Conservation (phyloP, 169 alveolate genomes). For the Eimeria brunetti region DNA sequence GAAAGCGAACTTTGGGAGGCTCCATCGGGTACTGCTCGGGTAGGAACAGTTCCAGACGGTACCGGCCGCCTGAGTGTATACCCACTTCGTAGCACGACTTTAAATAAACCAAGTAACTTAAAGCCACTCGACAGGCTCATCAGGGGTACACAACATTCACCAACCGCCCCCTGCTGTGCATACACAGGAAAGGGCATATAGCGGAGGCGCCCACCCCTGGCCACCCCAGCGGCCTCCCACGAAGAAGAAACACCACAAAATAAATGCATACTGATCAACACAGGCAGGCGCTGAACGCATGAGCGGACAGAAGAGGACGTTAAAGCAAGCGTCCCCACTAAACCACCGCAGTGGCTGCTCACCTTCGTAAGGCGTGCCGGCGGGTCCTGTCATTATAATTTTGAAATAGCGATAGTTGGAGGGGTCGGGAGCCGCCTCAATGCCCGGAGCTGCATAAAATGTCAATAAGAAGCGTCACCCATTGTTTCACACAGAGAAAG, state of each 20-base stretch:
- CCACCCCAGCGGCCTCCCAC: no score
- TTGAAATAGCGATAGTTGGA: conserved; percentile 97
- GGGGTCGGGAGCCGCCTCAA: conserved; percentile 95
- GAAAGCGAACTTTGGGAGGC: conserved; percentile 98
- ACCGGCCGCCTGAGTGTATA: conserved; percentile 91
- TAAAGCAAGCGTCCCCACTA: no score
- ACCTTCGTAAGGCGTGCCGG: conserved; percentile 98
- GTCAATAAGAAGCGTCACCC: no score
- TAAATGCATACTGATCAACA: no score
- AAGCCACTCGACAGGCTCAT: no score
- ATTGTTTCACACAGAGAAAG: not conserved
- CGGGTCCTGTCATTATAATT: conserved; percentile 97
- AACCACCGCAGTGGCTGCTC: conserved; percentile 1
- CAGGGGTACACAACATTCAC: no score
- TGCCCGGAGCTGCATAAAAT: conserved; percentile 94
- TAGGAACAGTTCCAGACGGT: conserved; percentile 96
- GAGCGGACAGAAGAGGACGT: no score
- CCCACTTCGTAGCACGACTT: not conserved
- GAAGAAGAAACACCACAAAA: no score
- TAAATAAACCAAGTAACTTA: not conserved
- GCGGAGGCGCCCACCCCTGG: no score
- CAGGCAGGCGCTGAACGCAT: no score
- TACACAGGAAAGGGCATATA: no score
- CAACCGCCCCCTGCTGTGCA: no score
- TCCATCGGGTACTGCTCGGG: conserved; percentile 99